phyloP scores from a whole-genome alignment of 2,329 filamentous ascomycete genomes.

The Aspergillus hortae region DNA sequence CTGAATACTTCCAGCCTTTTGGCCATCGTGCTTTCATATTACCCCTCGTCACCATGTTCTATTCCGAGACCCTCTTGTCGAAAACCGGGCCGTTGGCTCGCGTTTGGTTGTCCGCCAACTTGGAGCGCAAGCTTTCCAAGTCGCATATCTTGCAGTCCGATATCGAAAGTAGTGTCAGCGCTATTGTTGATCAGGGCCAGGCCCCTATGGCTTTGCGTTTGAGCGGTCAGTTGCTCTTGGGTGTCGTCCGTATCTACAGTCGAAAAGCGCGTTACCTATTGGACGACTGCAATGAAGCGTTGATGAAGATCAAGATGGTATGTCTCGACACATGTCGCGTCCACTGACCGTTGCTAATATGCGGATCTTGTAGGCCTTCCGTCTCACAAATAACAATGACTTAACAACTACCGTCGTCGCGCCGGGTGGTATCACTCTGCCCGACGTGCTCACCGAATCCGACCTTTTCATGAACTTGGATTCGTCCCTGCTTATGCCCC shows the following conservation, averaged over 20 bases:
- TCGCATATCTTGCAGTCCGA: constrained; percentile 93
- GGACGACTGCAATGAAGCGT: constrained; percentile 94
- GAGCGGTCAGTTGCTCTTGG: constrained; percentile 88
- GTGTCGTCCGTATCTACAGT: constrained; percentile 96
- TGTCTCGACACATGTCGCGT: constrained; percentile 14
- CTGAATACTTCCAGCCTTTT: constrained; percentile 4
- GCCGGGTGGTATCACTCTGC: constrained; percentile 80
- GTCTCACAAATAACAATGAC: constrained; percentile 91
- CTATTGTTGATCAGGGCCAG: constrained; percentile 88
- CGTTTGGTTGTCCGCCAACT: constrained; percentile 96
- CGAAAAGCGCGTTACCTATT: constrained; percentile 93
- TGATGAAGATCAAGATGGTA: constrained; percentile 99
- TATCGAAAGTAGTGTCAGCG: constrained; percentile 89
- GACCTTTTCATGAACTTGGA: constrained; percentile 84
- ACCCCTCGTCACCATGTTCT: constrained; percentile 68
- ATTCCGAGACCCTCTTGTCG: constrained; percentile 90
- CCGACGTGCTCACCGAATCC: constrained; percentile 88
- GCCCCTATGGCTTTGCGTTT: constrained; percentile 92
- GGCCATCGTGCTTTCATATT: not conserved
- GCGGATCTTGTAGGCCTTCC: constrained; percentile 70
- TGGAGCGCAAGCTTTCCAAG: constrained; percentile 98
- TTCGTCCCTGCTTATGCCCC: constrained; percentile 76
- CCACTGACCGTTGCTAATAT: not conserved
- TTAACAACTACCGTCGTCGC: constrained; percentile 78
- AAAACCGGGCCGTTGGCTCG: constrained; percentile 96